phyloP scores from a whole-genome alignment of 169 alveolate species.

The Miamiensis avidus region DNA sequence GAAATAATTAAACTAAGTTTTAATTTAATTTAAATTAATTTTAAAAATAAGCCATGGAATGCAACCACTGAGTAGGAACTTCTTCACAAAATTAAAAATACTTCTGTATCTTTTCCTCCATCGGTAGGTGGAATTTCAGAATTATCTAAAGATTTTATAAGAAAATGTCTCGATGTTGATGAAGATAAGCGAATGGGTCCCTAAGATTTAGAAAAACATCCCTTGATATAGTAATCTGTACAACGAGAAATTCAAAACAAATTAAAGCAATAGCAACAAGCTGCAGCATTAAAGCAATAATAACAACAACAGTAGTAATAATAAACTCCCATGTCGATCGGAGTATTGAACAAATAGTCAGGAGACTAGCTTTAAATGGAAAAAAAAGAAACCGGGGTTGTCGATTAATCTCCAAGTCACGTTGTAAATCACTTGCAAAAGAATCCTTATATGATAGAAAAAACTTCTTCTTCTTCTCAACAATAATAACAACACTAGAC shows the following conservation, averaged over 20 bases:
- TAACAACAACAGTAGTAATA: background rate
- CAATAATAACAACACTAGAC: too few species aligned
- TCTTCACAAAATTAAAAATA: background rate
- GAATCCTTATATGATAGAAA: background rate
- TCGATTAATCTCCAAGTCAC: background rate
- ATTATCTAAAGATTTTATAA: conserved; percentile 26
- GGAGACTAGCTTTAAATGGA: background rate
- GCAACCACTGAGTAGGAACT: conserved; percentile 9
- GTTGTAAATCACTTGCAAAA: background rate
- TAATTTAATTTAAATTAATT: too few species aligned
- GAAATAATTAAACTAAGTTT: too few species aligned
- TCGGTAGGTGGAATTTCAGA: conserved; percentile 23
- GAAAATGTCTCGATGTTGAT: conserved; percentile 26
- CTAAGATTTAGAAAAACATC: conserved; percentile 24
- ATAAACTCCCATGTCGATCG: too few species aligned
- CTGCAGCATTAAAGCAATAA: background rate
- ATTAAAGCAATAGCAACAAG: background rate
- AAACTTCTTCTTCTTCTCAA: background rate
- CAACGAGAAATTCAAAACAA: background rate
- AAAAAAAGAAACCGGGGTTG: background rate
- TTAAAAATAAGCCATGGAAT: conserved; percentile 6
- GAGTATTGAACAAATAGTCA: background rate
- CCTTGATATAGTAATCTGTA: background rate
- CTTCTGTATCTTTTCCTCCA: conserved; percentile 11
- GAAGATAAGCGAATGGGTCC: conserved; percentile 29